These are phyloP conservation scores for Plasmodium fragile DNA, from an alignment of 169 alveolate genomes.

Conservation along the genomic window DNA sequence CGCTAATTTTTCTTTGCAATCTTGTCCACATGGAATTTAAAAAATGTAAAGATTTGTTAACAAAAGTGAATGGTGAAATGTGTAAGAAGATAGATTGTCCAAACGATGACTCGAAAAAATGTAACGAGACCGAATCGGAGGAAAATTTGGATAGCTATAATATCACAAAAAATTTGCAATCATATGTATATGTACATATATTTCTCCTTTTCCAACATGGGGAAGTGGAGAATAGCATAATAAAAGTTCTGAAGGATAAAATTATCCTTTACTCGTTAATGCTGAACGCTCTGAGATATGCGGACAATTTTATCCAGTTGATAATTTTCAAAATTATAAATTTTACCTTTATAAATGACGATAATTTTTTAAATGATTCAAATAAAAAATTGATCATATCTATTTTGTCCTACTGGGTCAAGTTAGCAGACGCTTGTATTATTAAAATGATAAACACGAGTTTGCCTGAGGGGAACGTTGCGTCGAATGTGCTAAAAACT, in stretches of 20 bases:
- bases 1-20: conserved; percentile 45
- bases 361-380: conserved; percentile 53
- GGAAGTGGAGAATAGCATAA: conserved; percentile 35
- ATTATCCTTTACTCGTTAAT: conserved; percentile 65
- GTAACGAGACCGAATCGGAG: background rate
- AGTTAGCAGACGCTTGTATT: conserved; percentile 46
- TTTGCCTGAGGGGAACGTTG: conserved; percentile 2
- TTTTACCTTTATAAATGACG: conserved; percentile 37
- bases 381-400: conserved; percentile 62
- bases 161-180: background rate
- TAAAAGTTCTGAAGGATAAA: conserved; percentile 48
- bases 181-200: conserved; percentile 39
- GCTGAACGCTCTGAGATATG: conserved; percentile 65
- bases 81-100: background rate
- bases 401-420: conserved; percentile 48
- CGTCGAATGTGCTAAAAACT: background rate
- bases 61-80: background rate
- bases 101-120: background rate
- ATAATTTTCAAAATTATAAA: conserved; percentile 61
- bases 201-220: conserved; percentile 51
- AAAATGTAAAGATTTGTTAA: conserved; percentile 14
- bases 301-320: conserved; percentile 62
- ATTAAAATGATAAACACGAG: conserved; percentile 45
- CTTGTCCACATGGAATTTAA: conserved; percentile 45
- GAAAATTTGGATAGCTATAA: background rate